Evolutionary conservation across 176 grass and related monocot genomes (phyloP), one percentile per base, ranked within the genome.

Genomic region (Triticum urartu): DNA sequence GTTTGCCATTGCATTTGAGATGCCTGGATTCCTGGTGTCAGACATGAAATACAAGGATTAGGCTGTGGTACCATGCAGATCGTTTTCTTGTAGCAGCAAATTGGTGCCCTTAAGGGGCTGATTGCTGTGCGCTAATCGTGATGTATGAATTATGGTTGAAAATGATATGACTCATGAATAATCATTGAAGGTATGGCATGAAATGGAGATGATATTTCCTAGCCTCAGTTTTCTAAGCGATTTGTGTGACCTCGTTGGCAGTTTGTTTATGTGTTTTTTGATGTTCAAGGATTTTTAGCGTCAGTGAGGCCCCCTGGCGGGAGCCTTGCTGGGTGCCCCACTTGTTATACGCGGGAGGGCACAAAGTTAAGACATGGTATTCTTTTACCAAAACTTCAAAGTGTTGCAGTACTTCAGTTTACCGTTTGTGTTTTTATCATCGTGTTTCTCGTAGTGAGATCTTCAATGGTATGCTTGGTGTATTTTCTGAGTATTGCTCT

Each of bases 1-100:
- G 75, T 97, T 97, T 11, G 79, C 92, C 39, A 70, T 84, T 26
- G 86, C 92, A 0, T 97, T 97, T 9, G 87, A 94, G 52, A 97
- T 97, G 95, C 95, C 92, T 20, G 95, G 95, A 42, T 94, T 97
- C 84, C 83, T 66, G 74, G 84, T 94, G 40, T 86, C 90, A 2
- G 90, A 85, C 30, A 97, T 97, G 95, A 97, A 94, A 86, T 94
- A 87, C 84, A 91, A 86, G 79, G 88, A 92, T n/a, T 97, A 91
- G 40, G 72, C 33, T 28, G 75, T 3, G 5, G 56, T 17, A 60
- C 10, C 3, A 3, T 21, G 72, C 59, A 33, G 42, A 67, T n/a
- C 12, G 6, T 79, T 17, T 14, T n/a, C 21, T 33, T 21, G 26
- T 6, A 63, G 18, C 60, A 2, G 22, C 38, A n/a, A 25, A 9